Evolutionary conservation across 1,284 basidiomycete genomes (phyloP), one percentile per base, ranked within the genome.

Genomic region (Omphalotus olearius): DNA sequence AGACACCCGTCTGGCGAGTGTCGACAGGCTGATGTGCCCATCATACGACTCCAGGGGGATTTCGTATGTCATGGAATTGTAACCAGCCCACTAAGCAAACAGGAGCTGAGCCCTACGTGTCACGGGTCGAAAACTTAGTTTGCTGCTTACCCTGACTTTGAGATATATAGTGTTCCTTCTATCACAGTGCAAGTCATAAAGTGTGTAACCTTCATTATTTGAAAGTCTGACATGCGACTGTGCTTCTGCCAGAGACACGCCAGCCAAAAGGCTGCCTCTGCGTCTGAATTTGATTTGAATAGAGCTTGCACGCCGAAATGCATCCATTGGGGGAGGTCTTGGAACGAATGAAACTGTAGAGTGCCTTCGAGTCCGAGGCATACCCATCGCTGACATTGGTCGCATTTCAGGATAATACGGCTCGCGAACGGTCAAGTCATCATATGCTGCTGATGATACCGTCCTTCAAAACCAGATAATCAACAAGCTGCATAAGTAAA

Each of bases 21-120:
- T 85, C 64, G 80, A 75, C 28, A 88, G 68, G 58, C 82, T 78
- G 28, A 85, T 75, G 48, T 76, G 78, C 16, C 83, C 81, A 52
- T 80, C 76, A 60, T 83, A 83, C 9, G 74, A 75, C 57, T 87
- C 84, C 37, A 89, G 68, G 0, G 86, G 87, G 38, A 89, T 82
- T 61, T 87, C 82, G 59, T 88, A 89, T 42, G 82, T 87, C 63
- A 88, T 75, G 5, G 85, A 77, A 33, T 72, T 68, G 60, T 86
- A 87, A 0, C 85, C 85, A 41, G 75, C 69, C 87, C 87, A 89
- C 87, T 88, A 47, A 23, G 13, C 11, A 38, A 48, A 28, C 40
- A 30, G 40, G 11, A 40, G 50, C 35, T 36, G 16, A 25, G 45
- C 39, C 23, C 18, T 17, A 38, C 49, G 18, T 26, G 16, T 43